Evolutionary conservation across 805 yeast species (phyloP), one percentile per base, ranked within the genome.

Genomic region (Metschnikowia lachancei): DNA sequence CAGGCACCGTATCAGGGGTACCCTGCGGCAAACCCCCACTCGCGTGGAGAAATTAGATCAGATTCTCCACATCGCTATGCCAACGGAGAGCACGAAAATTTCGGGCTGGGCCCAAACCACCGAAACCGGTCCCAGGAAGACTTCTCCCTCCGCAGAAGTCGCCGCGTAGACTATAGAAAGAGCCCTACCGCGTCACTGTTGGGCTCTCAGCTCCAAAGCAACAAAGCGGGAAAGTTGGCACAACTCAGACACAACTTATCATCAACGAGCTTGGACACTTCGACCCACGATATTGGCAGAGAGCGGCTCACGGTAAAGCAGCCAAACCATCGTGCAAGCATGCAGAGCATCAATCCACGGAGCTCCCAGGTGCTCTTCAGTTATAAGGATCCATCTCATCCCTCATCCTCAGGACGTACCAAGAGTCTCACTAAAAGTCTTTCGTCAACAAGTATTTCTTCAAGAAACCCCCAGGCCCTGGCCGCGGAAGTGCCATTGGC

Each of bases 121-220:
- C 19, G 7, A 44, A 49, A 14, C 20, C 55, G 18, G 13, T 28
- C 24, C 12, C 29, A 36, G 30, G 51, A 54, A 4, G 63, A 59
- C 36, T 64, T 68, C 52, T 54, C 71, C 2, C 59, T 71, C 47
- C 62, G 63, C 35, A 56, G 77, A 46, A 63, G 71, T 45, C 66
- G 76, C 47, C 58, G 77, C 38, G 61, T 66, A 2, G 74, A 70
- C 50, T 70, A 71, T 54, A 54, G 72, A 24, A 71, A 70, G 38
- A 63, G 57, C 30, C 44, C 57, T 2, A 37, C 51, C 17, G 8
- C 53, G 14, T 39, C 44, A 13, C 54, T 43, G 67, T 11, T 62
- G 62, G 47, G 63, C 36, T 44, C 58, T 55, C 49, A 69, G 44
- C 52, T 65, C n/a, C 57, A 60, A 44, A 46, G 30, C 41, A 51